Evolutionary conservation across 1,284 basidiomycete genomes (phyloP), one percentile per base, ranked within the genome.

Genomic region (Neonothopanus nambi): DNA sequence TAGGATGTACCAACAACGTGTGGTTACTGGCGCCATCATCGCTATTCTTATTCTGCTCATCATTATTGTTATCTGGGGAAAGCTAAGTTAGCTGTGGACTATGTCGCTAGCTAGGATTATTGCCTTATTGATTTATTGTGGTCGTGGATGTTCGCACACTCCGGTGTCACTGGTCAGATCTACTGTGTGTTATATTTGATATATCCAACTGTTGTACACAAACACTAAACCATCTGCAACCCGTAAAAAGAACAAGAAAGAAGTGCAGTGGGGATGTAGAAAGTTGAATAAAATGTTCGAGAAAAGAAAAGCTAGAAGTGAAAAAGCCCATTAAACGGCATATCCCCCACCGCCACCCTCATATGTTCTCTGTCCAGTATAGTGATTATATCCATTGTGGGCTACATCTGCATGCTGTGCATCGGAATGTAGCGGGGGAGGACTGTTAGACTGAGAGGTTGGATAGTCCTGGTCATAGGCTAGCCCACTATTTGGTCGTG

Each of bases 1-100:
- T 64, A 91, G 89, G 70, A 90, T 91, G 89, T 89, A 90, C 67
- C 85, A 90, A 65, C 89, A 91, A 61, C 85, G 87, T 43, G 74
- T 85, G 35, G 78, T 90, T 38, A 91, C 87, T 8, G 81, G 67
- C 15, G 82, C 79, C 41, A 91, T 91, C 59, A 81, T 91, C 49
- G 64, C 74, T 56, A 78, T 91, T 18, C 83, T 91, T 37, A 67
- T 90, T 51, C 63, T 90, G 5, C 78, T 91, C 53, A 89, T 91
- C 57, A 72, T 70, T 46, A 72, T 91, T 58, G 85, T 91, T 52
- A 67, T 88, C 11, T 91, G 85, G 82, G 81, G 81, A 65, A 91
- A 91, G 65, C 69, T 90, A 36, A 68, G 68, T 57, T 75, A 66
- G 67, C 61, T 60, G 35, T 33, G 30, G 9, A 33, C 9, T 67